A percentile compares a stretch with the other conserved stretches of the same genome.
These are phyloP conservation scores for Quercus tomentella DNA, from an alignment of 331 rosid genomes.

Conservation along the genomic window DNA sequence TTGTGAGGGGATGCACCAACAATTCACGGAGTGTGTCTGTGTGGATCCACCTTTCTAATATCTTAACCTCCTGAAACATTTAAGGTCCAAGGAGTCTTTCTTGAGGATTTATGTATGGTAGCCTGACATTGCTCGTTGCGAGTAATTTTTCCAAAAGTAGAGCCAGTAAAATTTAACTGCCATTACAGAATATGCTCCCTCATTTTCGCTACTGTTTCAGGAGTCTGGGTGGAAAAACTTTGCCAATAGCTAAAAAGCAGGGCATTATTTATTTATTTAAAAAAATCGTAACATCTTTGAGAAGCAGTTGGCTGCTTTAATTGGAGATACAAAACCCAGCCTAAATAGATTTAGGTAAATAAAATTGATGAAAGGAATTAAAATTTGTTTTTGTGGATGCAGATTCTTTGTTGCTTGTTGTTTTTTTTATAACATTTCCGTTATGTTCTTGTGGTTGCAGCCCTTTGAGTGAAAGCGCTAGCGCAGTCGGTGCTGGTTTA, in stretches of 20 bases:
- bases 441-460: constrained; percentile 39
- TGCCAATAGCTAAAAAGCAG: not conserved
- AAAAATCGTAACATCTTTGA: not conserved
- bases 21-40: not conserved
- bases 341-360: not conserved
- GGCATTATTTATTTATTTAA: not conserved
- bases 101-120: not conserved
- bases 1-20: not conserved
- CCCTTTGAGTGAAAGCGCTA: constrained; percentile 82
- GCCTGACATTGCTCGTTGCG: not conserved
- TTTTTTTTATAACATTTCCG: not conserved
- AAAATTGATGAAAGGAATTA: not conserved
- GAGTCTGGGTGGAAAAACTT: not conserved
- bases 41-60: not conserved
- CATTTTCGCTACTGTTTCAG: not conserved
- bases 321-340: not conserved
- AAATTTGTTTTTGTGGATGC: not conserved
- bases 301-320: not conserved
- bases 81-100: not conserved
- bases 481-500: constrained; percentile 64
- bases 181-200: not conserved
- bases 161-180: not conserved
- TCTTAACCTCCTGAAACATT: not conserved
- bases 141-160: not conserved
- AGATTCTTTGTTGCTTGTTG: not conserved